Percentiles rank a stretch among this genome's conserved stretches.
These are phyloP conservation scores for Pseudogymnoascus sp. DNA, from an alignment of 2,329 filamentous ascomycete genomes.

Conservation along the genomic window DNA sequence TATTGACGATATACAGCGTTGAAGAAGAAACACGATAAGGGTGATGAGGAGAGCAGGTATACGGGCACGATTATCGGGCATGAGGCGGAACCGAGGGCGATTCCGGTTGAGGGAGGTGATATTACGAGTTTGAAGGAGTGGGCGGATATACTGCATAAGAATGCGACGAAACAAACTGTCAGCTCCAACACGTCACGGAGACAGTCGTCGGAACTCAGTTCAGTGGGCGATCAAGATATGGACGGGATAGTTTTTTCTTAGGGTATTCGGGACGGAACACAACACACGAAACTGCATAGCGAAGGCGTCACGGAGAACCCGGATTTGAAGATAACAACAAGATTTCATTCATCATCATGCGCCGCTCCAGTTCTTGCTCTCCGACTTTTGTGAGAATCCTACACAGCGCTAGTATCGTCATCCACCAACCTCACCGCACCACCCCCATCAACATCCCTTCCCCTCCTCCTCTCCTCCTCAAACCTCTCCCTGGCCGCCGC, in stretches of 20 bases:
- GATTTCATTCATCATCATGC: not conserved
- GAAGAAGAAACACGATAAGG: constrained; percentile 85
- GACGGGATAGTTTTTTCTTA: constrained; percentile 27
- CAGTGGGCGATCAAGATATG: constrained; percentile 26
- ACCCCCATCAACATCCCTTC: constrained; percentile 26
- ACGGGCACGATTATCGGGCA: constrained; percentile 77
- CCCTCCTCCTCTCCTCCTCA: constrained; percentile 21
- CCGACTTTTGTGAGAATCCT: not conserved
- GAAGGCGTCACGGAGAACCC: constrained; percentile 22
- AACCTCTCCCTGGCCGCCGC: constrained; percentile 24
- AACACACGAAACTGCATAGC: constrained; percentile 21
- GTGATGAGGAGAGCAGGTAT: constrained; percentile 75
- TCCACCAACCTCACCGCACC: constrained; percentile 24
- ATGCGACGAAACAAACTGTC: constrained; percentile 13
- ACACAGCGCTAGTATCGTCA: constrained; percentile 23
- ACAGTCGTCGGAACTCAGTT: constrained; percentile 27
- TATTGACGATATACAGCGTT: constrained; percentile 32
- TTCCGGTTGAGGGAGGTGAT: constrained; percentile 72
- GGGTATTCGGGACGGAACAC: not conserved
- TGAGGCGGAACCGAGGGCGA: constrained; percentile 58
- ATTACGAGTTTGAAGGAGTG: constrained; percentile 61
- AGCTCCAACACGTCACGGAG: constrained; percentile 20
- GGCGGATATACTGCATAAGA: constrained; percentile 37
- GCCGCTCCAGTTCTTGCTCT: not conserved
- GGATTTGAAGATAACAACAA: constrained; percentile 3